Conservation (phyloP, 2,329 filamentous ascomycete species). For the Scytalidium lignicola region DNA sequence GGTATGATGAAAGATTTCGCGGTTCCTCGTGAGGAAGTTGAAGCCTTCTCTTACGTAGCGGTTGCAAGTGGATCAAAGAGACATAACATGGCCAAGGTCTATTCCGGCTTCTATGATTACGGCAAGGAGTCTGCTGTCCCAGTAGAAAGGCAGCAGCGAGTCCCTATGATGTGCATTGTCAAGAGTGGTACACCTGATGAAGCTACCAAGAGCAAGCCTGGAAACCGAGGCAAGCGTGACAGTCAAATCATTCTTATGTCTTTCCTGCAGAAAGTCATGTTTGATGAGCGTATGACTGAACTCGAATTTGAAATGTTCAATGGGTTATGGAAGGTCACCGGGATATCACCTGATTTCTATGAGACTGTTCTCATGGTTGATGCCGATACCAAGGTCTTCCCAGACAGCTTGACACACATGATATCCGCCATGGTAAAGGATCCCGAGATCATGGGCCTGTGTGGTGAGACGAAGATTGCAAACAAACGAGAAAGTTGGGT, state of each 20-base stretch:
- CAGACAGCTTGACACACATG: conserved; percentile 98
- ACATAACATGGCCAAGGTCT: conserved; percentile 99
- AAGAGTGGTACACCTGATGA: conserved; percentile 95
- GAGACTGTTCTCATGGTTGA: conserved; percentile 99
- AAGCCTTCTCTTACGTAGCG: conserved; percentile 91
- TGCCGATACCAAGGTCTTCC: conserved; percentile 98
- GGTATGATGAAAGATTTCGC: conserved; percentile 94
- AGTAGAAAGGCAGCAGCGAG: conserved; percentile 83
- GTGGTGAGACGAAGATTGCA: conserved; percentile 98
- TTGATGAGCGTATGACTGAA: conserved; percentile 99
- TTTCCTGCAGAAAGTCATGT: conserved; percentile 99
- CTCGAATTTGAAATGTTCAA: conserved; percentile 99
- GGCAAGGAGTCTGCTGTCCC: conserved; percentile 76
- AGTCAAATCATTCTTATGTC: conserved; percentile 99
- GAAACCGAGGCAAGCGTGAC: conserved; percentile 97
- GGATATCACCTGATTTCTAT: conserved; percentile 97
- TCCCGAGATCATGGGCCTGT: conserved; percentile 97
- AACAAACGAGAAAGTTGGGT: conserved; percentile 97
- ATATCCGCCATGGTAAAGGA: conserved; percentile 98
- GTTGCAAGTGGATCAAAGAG: conserved; percentile 93
- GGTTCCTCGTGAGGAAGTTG: conserved; percentile 72
- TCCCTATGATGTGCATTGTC: conserved; percentile 95
- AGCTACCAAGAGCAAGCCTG: conserved; percentile 74
- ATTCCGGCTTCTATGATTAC: conserved; percentile 97
- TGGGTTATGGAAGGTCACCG: conserved; percentile 96